Percentiles rank a stretch among this genome's conserved stretches.
phyloP scores from a whole-genome alignment of 768 basidiomycete genomes.

The Tulasnella sp. region DNA sequence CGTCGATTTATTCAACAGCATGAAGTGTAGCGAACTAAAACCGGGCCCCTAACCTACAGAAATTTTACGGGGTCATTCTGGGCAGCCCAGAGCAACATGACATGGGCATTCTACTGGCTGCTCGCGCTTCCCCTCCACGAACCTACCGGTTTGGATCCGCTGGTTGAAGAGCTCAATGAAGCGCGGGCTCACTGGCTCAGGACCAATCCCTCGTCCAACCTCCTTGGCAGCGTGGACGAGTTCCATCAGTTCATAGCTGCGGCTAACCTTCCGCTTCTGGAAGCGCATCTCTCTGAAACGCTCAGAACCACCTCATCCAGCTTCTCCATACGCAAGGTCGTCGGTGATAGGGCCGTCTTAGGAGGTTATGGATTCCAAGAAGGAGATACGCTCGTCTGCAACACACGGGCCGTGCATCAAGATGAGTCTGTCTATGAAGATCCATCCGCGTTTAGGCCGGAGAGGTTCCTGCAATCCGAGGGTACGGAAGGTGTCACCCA shows the following conservation, averaged over 20 bases:
- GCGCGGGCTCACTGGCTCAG: background rate
- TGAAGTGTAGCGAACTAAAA: background rate
- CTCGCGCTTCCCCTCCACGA: background rate
- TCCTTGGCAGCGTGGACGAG: background rate
- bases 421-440: conserved; percentile 3
- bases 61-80: conserved; percentile 8
- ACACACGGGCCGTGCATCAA: conserved; percentile 7
- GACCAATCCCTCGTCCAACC: background rate
- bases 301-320: background rate
- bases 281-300: background rate
- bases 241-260: background rate
- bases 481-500: background rate
- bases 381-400: conserved; percentile 3
- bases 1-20: background rate
- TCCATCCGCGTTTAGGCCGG: background rate
- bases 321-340: conserved; percentile 2
- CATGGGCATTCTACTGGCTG: conserved; percentile 9
- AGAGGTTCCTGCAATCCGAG: background rate
- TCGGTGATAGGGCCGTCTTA: background rate
- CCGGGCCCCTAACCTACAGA: too few species aligned
- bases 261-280: background rate
- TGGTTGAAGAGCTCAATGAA: conserved; percentile 5
- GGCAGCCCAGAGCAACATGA: conserved; percentile 17
- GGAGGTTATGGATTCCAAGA: conserved; percentile 4
- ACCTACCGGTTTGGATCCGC: background rate